Conservation (phyloP, 2,329 filamentous ascomycete genomes). For the Epicoccum nigrum region DNA sequence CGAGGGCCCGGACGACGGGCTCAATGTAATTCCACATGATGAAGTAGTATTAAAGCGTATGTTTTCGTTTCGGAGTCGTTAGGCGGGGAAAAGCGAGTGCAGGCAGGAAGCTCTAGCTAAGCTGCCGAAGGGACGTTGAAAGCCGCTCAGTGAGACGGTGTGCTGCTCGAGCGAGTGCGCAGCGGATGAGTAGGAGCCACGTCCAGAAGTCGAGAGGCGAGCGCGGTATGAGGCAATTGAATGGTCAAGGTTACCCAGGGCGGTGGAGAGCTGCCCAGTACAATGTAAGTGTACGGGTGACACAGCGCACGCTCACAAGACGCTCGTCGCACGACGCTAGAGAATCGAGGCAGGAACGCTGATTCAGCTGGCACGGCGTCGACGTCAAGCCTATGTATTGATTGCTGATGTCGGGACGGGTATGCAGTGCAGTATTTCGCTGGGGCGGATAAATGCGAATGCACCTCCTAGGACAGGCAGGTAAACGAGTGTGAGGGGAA, state of each 20-base stretch:
- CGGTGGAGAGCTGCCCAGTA: slow-evolving; percentile 26
- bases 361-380: slow-evolving; percentile 16
- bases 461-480: slow-evolving; percentile 8
- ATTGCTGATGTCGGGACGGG: slow-evolving; percentile 1
- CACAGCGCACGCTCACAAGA: slow-evolving; percentile 36
- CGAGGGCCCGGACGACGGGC: slow-evolving; percentile 30
- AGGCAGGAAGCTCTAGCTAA: slow-evolving; percentile 16
- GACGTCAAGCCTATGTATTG: slow-evolving; percentile 18
- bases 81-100: slow-evolving; percentile 20
- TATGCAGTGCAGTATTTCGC: slow-evolving; percentile 1
- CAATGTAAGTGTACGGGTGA: slow-evolving; percentile 37
- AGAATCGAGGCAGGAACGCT: slow-evolving; percentile 30
- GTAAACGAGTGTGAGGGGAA: slow-evolving; percentile 38
- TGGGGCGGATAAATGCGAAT: slow-evolving; percentile 11
- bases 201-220: slow-evolving; percentile 22
- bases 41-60: slow-evolving; percentile 25
- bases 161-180: slow-evolving; percentile 14
- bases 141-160: slow-evolving; percentile 13
- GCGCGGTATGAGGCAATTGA: slow-evolving; percentile 19
- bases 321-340: slow-evolving; percentile 39
- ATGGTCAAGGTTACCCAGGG: slow-evolving; percentile 24
- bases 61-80: slow-evolving; percentile 23
- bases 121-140: slow-evolving; percentile 6
- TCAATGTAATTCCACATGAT: slow-evolving; percentile 35
- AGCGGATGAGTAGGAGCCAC: slow-evolving; percentile 16